phyloP scores from a whole-genome alignment of 768 basidiomycete genomes.

The Panaeolus cyanescens region DNA sequence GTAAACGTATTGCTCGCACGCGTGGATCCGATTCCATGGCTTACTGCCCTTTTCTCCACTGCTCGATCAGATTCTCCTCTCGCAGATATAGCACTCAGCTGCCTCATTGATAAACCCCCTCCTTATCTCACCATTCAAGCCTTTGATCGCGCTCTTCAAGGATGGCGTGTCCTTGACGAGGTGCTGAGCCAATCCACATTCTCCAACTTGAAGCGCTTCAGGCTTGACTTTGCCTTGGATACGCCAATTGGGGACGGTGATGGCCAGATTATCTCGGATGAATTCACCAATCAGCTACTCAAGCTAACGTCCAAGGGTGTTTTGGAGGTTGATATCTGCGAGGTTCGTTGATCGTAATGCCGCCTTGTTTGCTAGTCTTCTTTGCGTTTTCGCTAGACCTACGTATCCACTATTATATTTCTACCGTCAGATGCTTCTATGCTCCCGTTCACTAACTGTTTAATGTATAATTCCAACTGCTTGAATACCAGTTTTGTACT shows the following conservation, averaged over 20 bases:
- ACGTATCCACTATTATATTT: not conserved
- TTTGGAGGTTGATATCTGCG: slow-evolving; percentile 20
- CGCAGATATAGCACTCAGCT: slow-evolving; percentile 19
- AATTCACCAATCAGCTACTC: slow-evolving; percentile 19
- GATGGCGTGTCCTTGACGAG: slow-evolving; percentile 24
- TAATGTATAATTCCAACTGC: not conserved
- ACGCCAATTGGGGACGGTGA: slow-evolving; percentile 19
- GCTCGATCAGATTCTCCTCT: slow-evolving; percentile 14
- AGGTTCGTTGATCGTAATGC: slow-evolving; percentile 8
- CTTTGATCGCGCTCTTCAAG: slow-evolving; percentile 17
- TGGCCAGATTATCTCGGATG: slow-evolving; percentile 12
- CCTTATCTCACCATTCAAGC: slow-evolving; percentile 20
- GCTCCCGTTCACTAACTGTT: too few species aligned
- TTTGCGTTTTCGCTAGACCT: not conserved
- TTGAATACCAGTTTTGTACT: not conserved
- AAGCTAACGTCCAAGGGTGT: slow-evolving; percentile 15
- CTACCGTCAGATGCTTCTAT: too few species aligned
- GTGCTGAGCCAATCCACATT: slow-evolving; percentile 24
- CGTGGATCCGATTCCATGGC: slow-evolving; percentile 24
- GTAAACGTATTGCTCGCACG: slow-evolving; percentile 24
- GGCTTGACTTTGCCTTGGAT: slow-evolving; percentile 21
- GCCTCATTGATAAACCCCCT: slow-evolving; percentile 24
- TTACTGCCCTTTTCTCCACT: slow-evolving; percentile 21
- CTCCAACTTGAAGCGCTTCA: slow-evolving; percentile 15
- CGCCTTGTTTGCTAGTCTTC: not conserved